Conservation (phyloP, 495 filamentous ascomycete genomes). For the Podospora bellae-mahoneyi region DNA sequence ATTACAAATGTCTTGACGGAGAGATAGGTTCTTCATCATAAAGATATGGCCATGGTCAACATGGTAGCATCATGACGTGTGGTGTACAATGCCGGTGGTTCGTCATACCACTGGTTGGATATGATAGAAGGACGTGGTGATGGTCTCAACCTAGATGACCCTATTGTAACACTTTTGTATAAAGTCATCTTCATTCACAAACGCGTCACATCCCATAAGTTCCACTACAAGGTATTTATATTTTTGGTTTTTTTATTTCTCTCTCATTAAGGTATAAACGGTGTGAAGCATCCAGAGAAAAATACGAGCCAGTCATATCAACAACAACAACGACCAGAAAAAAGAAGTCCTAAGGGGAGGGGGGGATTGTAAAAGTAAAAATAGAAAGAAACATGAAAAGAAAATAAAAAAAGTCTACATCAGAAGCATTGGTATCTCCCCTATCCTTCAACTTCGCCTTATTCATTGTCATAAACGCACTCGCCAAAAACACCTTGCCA, state of each 20-base stretch:
- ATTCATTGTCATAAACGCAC: neutral
- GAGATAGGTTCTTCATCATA: too few species aligned
- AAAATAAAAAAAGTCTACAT: slow-evolving; percentile 19
- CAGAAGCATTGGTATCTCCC: neutral
- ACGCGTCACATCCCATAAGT: neutral
- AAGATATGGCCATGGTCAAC: too few species aligned
- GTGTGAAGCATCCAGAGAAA: slow-evolving; percentile 14
- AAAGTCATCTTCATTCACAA: too few species aligned
- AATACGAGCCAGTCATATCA: slow-evolving; percentile 23
- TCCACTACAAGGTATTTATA: neutral
- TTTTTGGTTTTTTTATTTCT: slow-evolving; percentile 1
- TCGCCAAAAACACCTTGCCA: neutral
- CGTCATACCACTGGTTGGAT: too few species aligned
- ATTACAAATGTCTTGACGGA: too few species aligned
- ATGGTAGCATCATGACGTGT: too few species aligned
- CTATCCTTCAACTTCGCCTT: neutral
- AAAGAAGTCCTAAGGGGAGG: neutral
- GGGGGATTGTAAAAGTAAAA: neutral
- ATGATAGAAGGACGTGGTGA: too few species aligned
- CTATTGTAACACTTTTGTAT: too few species aligned
- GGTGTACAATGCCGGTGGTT: too few species aligned
- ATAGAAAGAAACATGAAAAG: slow-evolving; percentile 24
- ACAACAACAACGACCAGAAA: slow-evolving; percentile 13
- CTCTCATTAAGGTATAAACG: slow-evolving; percentile 5
- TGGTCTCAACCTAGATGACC: too few species aligned